Evolutionary conservation across 257 asterid species (phyloP).

Genomic region (Nicotiana undulata): DNA sequence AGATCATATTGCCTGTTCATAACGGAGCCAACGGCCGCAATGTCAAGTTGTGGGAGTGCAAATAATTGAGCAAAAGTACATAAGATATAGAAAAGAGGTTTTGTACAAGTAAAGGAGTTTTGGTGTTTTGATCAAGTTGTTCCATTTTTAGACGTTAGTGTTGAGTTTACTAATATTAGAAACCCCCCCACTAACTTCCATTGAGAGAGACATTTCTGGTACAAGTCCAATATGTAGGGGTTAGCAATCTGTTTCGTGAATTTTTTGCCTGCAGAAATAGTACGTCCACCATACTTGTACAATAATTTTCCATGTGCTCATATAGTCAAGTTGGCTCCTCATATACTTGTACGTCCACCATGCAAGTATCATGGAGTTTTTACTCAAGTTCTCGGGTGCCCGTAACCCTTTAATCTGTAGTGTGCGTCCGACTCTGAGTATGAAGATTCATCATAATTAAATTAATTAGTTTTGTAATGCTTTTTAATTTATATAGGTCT

Average conservation of each 20-base stretch:
- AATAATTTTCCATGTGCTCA: background rate
- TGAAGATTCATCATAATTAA: no score
- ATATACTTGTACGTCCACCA: no score
- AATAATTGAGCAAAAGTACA: background rate
- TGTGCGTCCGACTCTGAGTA: no score
- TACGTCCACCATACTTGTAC: background rate
- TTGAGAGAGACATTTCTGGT: conserved; percentile 17
- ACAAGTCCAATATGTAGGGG: background rate
- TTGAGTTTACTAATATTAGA: background rate
- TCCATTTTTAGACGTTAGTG: background rate
- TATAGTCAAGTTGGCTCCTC: background rate
- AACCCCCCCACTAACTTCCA: background rate
- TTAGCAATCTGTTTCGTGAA: background rate
- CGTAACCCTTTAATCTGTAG: no score
- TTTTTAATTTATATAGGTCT: no score
- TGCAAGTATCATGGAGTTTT: no score
- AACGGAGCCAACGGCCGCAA: background rate
- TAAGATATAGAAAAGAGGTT: background rate
- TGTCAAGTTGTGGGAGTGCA: background rate
- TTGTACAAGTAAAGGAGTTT: background rate
- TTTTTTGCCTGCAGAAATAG: background rate
- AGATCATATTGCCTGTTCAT: background rate
- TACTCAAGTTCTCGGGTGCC: no score
- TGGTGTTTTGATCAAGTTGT: background rate
- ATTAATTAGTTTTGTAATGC: no score